Conservation (phyloP, 306 rosid species). For the Trifolium pratense region DNA sequence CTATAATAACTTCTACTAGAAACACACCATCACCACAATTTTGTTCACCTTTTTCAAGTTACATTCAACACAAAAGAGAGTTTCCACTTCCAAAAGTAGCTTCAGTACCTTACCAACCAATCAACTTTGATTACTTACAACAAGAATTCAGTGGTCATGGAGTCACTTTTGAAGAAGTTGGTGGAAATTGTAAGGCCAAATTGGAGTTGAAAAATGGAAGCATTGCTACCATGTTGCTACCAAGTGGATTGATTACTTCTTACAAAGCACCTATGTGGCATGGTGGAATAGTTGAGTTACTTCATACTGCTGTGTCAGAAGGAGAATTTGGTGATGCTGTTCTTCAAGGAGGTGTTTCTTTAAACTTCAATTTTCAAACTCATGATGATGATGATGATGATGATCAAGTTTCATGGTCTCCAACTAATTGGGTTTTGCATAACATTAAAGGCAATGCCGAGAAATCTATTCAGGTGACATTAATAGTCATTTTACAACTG, state of each 20-base stretch:
- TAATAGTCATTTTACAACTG: neutral
- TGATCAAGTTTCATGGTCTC: constrained; percentile 56
- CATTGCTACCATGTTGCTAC: constrained; percentile 68
- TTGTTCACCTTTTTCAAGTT: neutral
- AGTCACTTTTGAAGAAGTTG: constrained; percentile 76
- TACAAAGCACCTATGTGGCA: constrained; percentile 93
- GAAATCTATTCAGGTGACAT: constrained; percentile 69
- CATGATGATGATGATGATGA: constrained; percentile 30
- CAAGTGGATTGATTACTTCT: constrained; percentile 80
- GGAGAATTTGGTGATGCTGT: constrained; percentile 50
- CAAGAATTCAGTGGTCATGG: constrained; percentile 85
- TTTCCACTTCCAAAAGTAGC: constrained; percentile 57
- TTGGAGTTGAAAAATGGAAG: constrained; percentile 76
- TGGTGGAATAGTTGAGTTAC: constrained; percentile 75
- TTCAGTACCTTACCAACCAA: constrained; percentile 71
- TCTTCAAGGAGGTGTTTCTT: constrained; percentile 77
- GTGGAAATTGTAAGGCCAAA: constrained; percentile 67
- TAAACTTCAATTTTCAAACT: constrained; percentile 50
- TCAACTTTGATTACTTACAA: constrained; percentile 68
- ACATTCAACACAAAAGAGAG: constrained; percentile 44
- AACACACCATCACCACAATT: constrained; percentile 31
- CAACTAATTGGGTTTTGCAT: constrained; percentile 69
- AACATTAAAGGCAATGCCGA: constrained; percentile 57
- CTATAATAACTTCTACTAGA: constrained; percentile 3
- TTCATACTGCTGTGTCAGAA: constrained; percentile 69